Percentiles rank a stretch among this genome's conserved stretches.
Conservation (phyloP, 176 grass and related monocot genomes). For the Carex scoparia region DNA sequence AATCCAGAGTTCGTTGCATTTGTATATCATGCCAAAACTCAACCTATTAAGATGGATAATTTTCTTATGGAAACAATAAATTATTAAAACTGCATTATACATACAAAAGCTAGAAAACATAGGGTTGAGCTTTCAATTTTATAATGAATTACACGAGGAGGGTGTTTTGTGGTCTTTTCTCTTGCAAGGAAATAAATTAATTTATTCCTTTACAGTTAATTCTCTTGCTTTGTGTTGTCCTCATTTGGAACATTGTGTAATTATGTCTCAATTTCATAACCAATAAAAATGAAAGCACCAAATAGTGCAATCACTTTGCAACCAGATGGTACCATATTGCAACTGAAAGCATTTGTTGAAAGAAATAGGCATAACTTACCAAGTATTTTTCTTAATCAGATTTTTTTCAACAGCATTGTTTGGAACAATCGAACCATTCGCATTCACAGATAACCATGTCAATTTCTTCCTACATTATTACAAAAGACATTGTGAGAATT, state of each 20-base stretch:
- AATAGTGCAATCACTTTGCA: not conserved
- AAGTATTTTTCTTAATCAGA: slow-evolving; percentile 58
- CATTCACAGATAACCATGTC: slow-evolving; percentile 84
- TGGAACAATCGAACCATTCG: slow-evolving; percentile 62
- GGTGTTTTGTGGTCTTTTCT: not conserved
- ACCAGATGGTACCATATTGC: not conserved
- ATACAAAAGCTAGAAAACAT: not conserved
- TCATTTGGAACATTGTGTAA: not conserved
- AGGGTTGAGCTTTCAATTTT: not conserved
- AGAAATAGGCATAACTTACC: slow-evolving; percentile 39
- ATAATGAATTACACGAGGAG: not conserved
- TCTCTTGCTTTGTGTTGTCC: not conserved
- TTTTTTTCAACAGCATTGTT: slow-evolving; percentile 58
- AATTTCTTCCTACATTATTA: slow-evolving; percentile 56
- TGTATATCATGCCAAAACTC: not conserved
- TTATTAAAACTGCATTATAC: not conserved
- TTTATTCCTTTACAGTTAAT: not conserved
- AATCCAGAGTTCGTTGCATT: not conserved
- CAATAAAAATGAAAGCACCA: not conserved
- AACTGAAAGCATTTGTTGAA: not conserved
- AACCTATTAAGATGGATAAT: not conserved
- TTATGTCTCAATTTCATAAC: not conserved
- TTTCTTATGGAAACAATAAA: not conserved
- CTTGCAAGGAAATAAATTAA: not conserved
- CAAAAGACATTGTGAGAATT: slow-evolving; percentile 4